These are phyloP conservation scores for Dactylonectria macrodidyma DNA, from an alignment of 2,329 filamentous ascomycete genomes.

Conservation along the genomic window DNA sequence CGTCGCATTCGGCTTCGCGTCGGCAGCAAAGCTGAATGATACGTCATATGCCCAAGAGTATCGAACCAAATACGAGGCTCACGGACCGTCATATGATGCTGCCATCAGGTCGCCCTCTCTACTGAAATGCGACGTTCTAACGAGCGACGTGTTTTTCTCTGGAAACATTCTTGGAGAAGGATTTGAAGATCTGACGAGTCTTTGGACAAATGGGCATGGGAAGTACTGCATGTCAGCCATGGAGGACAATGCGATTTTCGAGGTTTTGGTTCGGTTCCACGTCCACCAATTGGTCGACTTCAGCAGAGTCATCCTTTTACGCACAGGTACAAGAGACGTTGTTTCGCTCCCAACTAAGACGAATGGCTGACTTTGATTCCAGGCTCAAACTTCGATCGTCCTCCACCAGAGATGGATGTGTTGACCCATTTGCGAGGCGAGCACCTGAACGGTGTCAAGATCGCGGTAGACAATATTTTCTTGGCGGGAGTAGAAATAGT, in stretches of 20 bases:
- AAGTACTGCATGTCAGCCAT: conserved; percentile 36
- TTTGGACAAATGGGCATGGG: conserved; percentile 29
- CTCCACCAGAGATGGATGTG: conserved; percentile 24
- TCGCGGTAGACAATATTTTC: conserved; percentile 29
- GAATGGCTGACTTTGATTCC: conserved; percentile 1
- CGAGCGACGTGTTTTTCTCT: conserved; percentile 32
- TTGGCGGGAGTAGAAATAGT: conserved; percentile 33
- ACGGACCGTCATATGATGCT: conserved; percentile 13
- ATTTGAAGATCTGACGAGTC: conserved; percentile 26
- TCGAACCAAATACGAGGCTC: conserved; percentile 20
- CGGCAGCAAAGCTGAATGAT: conserved; percentile 23
- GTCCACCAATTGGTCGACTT: conserved; percentile 30
- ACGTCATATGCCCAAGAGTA: conserved; percentile 21
- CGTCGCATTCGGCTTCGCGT: conserved; percentile 24
- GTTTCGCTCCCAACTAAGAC: neutral
- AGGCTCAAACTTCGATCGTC: conserved; percentile 39
- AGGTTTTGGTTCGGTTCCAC: conserved; percentile 25
- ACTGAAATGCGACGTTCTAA: conserved; percentile 27
- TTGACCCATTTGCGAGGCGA: conserved; percentile 24
- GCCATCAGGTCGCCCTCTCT: conserved; percentile 22
- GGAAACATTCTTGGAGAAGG: conserved; percentile 20
- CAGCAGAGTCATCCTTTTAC: conserved; percentile 32
- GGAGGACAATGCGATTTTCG: conserved; percentile 35
- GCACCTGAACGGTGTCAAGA: conserved; percentile 29
- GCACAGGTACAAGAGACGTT: conserved; percentile 10